A percentile compares a stretch with the other conserved stretches of the same genome.
Conservation (phyloP, 257 asterid genomes). For the Coffea eugenioides region DNA sequence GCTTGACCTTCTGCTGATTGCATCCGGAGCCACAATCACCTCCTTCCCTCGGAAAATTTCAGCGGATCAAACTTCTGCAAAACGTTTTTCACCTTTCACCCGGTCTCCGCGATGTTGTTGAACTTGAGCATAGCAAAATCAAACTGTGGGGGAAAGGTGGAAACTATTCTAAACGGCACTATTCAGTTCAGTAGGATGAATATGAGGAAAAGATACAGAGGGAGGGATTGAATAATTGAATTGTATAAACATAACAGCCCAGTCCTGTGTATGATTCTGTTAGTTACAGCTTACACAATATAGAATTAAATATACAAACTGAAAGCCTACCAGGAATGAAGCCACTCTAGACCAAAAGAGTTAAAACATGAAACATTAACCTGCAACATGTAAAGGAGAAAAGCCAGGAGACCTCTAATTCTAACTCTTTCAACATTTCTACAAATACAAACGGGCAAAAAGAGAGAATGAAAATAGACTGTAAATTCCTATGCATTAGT, state of each 20-base stretch:
- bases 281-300: too few relatives aligned
- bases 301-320: too few relatives aligned
- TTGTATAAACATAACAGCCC: too few relatives aligned
- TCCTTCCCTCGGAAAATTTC: not conserved
- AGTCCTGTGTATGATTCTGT: not conserved
- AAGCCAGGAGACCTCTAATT: not conserved
- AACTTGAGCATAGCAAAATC: not conserved
- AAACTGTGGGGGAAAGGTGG: not conserved
- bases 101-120: not conserved
- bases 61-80: not conserved
- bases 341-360: not conserved
- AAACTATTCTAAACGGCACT: too few relatives aligned
- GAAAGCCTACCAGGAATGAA: not conserved
- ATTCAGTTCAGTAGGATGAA: not conserved
- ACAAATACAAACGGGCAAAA: not conserved
- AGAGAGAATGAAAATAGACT: not conserved
- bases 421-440: not conserved
- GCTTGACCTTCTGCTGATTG: conserved; percentile 3
- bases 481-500: not conserved
- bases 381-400: not conserved
- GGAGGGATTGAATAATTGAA: not conserved
- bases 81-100: not conserved
- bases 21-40: not conserved
- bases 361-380: not conserved
- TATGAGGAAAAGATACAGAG: not conserved